These are phyloP conservation scores for Neurospora sp. DNA, from an alignment of 495 filamentous ascomycete genomes.

Conservation along the genomic window DNA sequence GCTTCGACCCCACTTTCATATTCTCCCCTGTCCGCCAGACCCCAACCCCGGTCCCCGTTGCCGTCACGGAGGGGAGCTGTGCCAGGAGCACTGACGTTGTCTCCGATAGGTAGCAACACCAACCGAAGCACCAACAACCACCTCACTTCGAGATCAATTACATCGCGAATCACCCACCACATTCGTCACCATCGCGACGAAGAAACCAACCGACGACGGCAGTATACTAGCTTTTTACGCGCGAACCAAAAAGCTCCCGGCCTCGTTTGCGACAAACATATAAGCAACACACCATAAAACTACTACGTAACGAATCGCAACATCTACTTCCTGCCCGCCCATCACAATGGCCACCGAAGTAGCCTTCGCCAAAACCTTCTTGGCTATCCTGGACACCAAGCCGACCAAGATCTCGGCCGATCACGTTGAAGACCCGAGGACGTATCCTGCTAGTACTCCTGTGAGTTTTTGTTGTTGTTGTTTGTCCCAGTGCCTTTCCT, in stretches of 20 bases:
- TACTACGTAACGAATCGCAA: not conserved
- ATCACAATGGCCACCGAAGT: slow-evolving; percentile 47
- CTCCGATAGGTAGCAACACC: not conserved
- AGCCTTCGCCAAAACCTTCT: slow-evolving; percentile 71
- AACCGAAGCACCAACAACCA: not conserved
- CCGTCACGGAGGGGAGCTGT: not conserved
- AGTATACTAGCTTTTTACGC: not conserved
- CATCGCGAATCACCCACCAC: not conserved
- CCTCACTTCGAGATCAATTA: not conserved
- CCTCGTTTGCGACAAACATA: not conserved
- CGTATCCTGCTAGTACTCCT: slow-evolving; percentile 55
- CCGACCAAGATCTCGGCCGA: slow-evolving; percentile 70
- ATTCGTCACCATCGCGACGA: too few species aligned
- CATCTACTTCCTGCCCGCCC: not conserved
- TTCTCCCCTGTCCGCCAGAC: not conserved
- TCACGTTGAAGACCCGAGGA: slow-evolving; percentile 74
- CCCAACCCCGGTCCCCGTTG: not conserved
- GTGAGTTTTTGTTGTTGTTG: slow-evolving; percentile 41
- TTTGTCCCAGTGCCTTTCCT: not conserved
- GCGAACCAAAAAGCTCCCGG: not conserved
- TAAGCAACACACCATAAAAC: not conserved
- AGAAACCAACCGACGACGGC: too few species aligned
- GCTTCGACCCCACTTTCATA: not conserved
- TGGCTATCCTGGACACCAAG: slow-evolving; percentile 64
- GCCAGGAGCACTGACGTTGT: not conserved